Evolutionary conservation across 768 basidiomycete species (phyloP), one percentile per base, ranked within the genome.

Genomic region (Ramaria rubella): DNA sequence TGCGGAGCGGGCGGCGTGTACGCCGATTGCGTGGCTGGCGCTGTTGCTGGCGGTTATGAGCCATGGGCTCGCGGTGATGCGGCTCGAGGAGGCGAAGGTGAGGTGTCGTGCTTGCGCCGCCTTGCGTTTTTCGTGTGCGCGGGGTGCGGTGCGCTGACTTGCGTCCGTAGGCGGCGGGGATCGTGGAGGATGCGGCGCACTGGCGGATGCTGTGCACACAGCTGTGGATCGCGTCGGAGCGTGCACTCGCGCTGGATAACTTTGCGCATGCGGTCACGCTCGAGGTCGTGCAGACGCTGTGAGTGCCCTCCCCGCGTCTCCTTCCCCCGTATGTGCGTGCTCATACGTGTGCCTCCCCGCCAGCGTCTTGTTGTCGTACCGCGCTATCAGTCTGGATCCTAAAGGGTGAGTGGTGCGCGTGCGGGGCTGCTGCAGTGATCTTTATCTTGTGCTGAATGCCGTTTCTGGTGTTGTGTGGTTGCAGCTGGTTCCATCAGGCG

Each of bases 211-310:
- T 51, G 14, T 51, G 49, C 33, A 36, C 30, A 31, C 49, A 51
- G 31, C 49, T 51, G 6, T 51, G 49, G 49, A 33, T 36, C 17
- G 49, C 30, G 49, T 21, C 30, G 5, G 49, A 51, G 31, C 29
- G 49, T 23, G 49, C 49, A 1, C 49, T 51, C 15, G 49, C 49
- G n/a, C 49, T 51, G 2, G 30, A 51, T 24, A 51, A 51, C 29
- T 36, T 51, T 24, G 17, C 30, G 17, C 49, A 50, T 11, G 49
- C 49, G 3, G 49, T 50, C 5, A 50, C 49, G 15, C 33, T 50
- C 12, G 49, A 50, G 49, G 49, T 50, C 19, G 49, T 50, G 23
- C 49, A 50, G 49, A 50, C 49, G 4, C 49, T 50, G 49, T 50
- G 27, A 3, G 49, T 50, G 11, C n/a, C n/a, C n/a, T n/a, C n/a